Evolutionary conservation across 2,329 filamentous ascomycete genomes (phyloP), one percentile per base, ranked within the genome.

Genomic region (Pyrenochaeta sp.): DNA sequence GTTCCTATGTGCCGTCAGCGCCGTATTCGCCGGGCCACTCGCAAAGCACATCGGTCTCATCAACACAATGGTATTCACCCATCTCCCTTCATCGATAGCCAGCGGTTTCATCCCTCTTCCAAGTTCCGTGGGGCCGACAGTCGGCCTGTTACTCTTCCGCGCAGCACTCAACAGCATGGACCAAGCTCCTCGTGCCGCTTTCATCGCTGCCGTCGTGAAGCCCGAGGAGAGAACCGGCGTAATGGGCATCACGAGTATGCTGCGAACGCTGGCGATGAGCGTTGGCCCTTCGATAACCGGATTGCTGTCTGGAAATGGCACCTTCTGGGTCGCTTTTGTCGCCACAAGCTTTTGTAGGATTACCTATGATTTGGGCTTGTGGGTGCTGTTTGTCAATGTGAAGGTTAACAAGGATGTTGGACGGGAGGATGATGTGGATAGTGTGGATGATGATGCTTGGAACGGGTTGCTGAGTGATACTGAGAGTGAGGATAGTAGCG

Each of bases 91-190:
- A 0, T 89, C 87, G 0, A 79, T 85, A 0, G 85, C 87, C 3
- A 68, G 89, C 5, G 71, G 69, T 0, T 72, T 78, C 39, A 88
- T 90, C 52, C 87, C 88, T 0, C 68, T 84, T 0, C 85, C 88
- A 0, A 77, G 75, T 5, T 78, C 76, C 2, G 76, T 88, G 1
- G 80, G 80, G 39, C 68, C 85, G 42, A 85, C 86, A 0, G 82
- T 86, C 0, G 78, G 78, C 0, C 78, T 90, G 0, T 77, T 91
- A 1, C 80, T 89, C 27, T 72, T 90, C 22, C 82, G 88, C 5
- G 81, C 86, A 2, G 86, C 86, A 0, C 78, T 90, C 44, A 90
- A 90, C 67, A 87, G 84, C 61, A 90, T 91, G 86, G 88, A 90
- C 61, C 88, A 90, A 77, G 88, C 86, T 0, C 88, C 88, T 0